Evolutionary conservation across 768 basidiomycete species (phyloP).

Genomic region (Psilocybe sp.): DNA sequence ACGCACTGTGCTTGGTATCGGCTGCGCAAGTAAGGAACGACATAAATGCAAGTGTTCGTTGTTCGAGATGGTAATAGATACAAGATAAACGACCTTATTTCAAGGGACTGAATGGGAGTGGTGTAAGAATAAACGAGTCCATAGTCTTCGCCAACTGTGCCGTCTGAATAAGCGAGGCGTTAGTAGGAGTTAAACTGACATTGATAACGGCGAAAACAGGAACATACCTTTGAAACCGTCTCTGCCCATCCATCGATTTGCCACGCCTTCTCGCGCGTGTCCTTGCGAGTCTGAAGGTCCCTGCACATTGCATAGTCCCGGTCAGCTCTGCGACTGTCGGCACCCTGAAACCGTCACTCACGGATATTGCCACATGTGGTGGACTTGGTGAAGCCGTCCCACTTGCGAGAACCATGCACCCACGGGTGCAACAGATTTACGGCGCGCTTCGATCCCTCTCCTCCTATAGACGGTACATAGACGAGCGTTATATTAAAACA

Average conservation of each 20-base stretch:
- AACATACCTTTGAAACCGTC: constrained; percentile 81
- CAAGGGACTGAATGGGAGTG: constrained; percentile 81
- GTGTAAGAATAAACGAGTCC: constrained; percentile 82
- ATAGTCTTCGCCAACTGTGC: constrained; percentile 82
- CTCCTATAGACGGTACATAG: constrained; percentile 54
- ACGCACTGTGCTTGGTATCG: neutral
- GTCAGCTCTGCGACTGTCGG: constrained; percentile 6
- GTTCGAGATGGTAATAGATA: constrained; percentile 15
- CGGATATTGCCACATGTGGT: constrained; percentile 98
- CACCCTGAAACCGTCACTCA: constrained; percentile 34
- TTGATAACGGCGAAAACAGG: constrained; percentile 1
- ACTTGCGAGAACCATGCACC: constrained; percentile 94
- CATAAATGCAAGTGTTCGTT: constrained; percentile 9
- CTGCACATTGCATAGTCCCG: constrained; percentile 30
- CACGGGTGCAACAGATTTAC: constrained; percentile 80
- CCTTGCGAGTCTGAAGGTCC: constrained; percentile 76
- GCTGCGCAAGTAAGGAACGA: neutral
- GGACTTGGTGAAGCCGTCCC: constrained; percentile 81
- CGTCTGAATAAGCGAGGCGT: constrained; percentile 51
- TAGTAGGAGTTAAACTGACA: constrained; percentile 7
- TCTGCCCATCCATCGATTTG: constrained; percentile 93
- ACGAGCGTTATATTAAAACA: constrained; percentile 1
- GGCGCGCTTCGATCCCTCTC: constrained; percentile 89
- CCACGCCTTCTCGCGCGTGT: constrained; percentile 89
- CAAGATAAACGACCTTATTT: constrained; percentile 44